Evolutionary conservation across 371 early-diverging fungal genomes (phyloP).

Genomic region (Mortierella sp.): DNA sequence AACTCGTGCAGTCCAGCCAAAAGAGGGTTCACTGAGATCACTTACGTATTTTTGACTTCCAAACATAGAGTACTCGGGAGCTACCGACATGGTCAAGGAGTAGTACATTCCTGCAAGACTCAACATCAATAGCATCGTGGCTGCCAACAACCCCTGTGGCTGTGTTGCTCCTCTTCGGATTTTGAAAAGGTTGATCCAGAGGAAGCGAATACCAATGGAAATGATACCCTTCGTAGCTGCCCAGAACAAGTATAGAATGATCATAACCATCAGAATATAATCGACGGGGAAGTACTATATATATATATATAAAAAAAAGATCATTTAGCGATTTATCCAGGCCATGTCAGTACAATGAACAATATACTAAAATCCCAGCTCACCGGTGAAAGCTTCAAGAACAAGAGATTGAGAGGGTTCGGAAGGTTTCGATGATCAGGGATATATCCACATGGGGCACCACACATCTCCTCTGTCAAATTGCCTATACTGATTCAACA

Average conservation of each 20-base stretch:
- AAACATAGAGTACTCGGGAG: slow-evolving; percentile 78
- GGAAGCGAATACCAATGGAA: slow-evolving; percentile 70
- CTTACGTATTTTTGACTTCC: slow-evolving; percentile 78
- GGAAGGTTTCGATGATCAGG: slow-evolving; percentile 67
- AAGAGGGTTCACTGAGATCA: not conserved
- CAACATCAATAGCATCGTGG: slow-evolving; percentile 65
- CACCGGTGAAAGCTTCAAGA: slow-evolving; percentile 67
- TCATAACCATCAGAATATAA: slow-evolving; percentile 69
- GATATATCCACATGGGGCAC: slow-evolving; percentile 75
- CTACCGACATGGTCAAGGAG: slow-evolving; percentile 68
- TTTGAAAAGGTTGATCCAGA: slow-evolving; percentile 71
- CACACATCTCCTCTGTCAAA: slow-evolving; percentile 69
- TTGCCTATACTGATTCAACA: slow-evolving; percentile 60
- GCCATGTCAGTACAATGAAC: not conserved
- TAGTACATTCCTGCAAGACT: slow-evolving; percentile 72
- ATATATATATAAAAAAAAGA: too few species aligned
- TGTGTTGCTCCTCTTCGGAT: slow-evolving; percentile 67
- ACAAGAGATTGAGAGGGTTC: slow-evolving; percentile 74
- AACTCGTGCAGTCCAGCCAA: not conserved
- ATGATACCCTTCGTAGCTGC: slow-evolving; percentile 72
- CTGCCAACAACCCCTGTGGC: slow-evolving; percentile 72
- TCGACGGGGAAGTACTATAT: slow-evolving; percentile 73
- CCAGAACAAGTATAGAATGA: slow-evolving; percentile 73
- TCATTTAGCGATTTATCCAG: too few species aligned
- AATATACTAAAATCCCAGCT: slow-evolving; percentile 3